Evolutionary conservation across 2,329 filamentous ascomycete genomes (phyloP), one percentile per base, ranked within the genome.

Genomic region (Coniochaeta sp.): DNA sequence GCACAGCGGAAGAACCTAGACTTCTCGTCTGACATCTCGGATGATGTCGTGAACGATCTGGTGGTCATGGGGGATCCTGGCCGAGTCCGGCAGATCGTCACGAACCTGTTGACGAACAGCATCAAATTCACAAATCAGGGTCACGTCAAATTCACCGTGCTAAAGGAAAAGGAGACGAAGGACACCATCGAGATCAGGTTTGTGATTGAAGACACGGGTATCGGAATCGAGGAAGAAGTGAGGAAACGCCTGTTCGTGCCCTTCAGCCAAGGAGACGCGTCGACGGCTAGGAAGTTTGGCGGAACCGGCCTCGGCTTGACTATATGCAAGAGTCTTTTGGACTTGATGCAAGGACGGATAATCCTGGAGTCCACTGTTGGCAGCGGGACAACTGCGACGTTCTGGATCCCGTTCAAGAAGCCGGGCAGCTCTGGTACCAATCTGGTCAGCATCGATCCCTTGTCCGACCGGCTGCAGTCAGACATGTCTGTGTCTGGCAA

Each of bases 21-120:
- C 9, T 93, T 92, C 68, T 79, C 83, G 43, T 85, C 82, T 31
- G 82, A 88, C 54, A 83, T 91, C 58, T 81, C 85, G 7, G 76
- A 79, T 1, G 82, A 86, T 50, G 82, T 89, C 8, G 81, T 83
- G 57, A 79, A 80, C 34, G 85, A 91, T 66, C 76, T 95, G 60
- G 87, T 92, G 55, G 90, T 96, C 3, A 86, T 96, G 67, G 92
- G 93, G 16, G 92, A 96, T 67, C 91, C 91, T 9, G 90, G 91
- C 12, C 83, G 91, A 38, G 79, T 96, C 34, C 85, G 92, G 56
- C 92, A 96, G 68, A 93, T 96, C 62, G 82, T 93, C 43, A 91
- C 88, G 1, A 93, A 93, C 67, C 76, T 93, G 1, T 76, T 93
- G 22, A 91, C 89, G 2, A 91, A 91, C 70, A 87, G 84, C 63